Evolutionary conservation across 78 protist species (phyloP).

Genomic region (Dictyostelium capitatum): DNA sequence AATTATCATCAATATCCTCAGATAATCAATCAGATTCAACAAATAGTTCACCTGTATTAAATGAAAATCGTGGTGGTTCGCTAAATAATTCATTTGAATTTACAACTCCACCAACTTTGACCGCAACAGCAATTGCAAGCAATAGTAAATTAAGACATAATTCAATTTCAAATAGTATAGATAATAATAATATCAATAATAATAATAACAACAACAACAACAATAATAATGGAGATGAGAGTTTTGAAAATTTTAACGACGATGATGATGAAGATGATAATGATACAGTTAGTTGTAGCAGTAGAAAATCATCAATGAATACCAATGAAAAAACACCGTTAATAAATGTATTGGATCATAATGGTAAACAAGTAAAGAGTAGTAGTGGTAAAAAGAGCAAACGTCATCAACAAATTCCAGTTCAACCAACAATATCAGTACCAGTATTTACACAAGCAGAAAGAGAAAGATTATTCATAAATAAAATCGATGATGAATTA

Average conservation of each 20-base stretch:
- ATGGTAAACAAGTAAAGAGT: background rate
- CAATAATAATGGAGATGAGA: background rate
- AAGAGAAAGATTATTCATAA: conserved; percentile 37
- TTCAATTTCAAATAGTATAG: too few species aligned
- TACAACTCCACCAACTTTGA: background rate
- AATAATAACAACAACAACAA: background rate
- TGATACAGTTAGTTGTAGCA: background rate
- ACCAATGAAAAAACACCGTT: conserved; percentile 26
- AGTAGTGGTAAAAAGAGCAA: background rate
- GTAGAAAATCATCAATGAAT: background rate
- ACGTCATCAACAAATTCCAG: background rate
- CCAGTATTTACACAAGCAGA: background rate
- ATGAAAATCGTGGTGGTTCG: too few species aligned
- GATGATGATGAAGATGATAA: background rate
- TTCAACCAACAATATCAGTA: background rate
- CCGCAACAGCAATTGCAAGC: background rate
- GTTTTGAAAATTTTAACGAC: too few species aligned
- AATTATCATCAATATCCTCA: conserved; percentile 3
- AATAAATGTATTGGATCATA: conserved; percentile 17
- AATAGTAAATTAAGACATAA: background rate
- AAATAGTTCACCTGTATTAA: background rate
- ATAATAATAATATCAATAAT: background rate
- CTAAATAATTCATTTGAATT: too few species aligned
- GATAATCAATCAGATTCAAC: background rate
- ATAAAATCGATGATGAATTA: conserved; percentile 47